Percentiles rank a stretch among this genome's conserved stretches.
Evolutionary conservation across 148 eudicot species (phyloP).

Genomic region (Gaultheria prostrata): DNA sequence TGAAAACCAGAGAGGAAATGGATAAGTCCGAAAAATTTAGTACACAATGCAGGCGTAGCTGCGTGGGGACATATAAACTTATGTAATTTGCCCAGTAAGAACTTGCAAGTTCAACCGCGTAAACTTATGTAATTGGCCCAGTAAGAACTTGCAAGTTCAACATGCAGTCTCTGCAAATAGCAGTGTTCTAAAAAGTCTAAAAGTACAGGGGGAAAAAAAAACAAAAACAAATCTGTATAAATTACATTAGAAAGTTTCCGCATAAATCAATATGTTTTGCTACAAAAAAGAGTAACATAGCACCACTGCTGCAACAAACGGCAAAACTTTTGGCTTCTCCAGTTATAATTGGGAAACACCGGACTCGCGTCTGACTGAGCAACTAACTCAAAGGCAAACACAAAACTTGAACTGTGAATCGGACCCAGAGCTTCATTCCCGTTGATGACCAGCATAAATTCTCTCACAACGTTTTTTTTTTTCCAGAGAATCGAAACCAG

Average conservation of each 20-base stretch:
- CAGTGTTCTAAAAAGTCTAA: neutral
- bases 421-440: constrained; percentile 96
- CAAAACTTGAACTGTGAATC: constrained; percentile 32
- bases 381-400: neutral
- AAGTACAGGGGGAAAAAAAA: neutral
- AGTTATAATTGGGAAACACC: neutral
- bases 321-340: constrained; percentile 21
- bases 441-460: constrained; percentile 3
- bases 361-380: neutral
- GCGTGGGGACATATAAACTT: neutral
- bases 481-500: constrained; percentile 19
- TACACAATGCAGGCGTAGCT: neutral
- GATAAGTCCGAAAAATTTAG: neutral
- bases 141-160: neutral
- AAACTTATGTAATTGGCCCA: neutral
- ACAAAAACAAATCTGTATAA: neutral
- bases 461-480: neutral
- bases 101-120: neutral
- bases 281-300: neutral
- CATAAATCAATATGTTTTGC: neutral
- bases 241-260: neutral
- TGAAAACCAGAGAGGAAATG: neutral
- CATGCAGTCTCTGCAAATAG: neutral
- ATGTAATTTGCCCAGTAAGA: neutral
- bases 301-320: constrained; percentile 11